Evolutionary conservation across 2,329 filamentous ascomycete genomes (phyloP).

Genomic region (Raffaelea ambrosiae): DNA sequence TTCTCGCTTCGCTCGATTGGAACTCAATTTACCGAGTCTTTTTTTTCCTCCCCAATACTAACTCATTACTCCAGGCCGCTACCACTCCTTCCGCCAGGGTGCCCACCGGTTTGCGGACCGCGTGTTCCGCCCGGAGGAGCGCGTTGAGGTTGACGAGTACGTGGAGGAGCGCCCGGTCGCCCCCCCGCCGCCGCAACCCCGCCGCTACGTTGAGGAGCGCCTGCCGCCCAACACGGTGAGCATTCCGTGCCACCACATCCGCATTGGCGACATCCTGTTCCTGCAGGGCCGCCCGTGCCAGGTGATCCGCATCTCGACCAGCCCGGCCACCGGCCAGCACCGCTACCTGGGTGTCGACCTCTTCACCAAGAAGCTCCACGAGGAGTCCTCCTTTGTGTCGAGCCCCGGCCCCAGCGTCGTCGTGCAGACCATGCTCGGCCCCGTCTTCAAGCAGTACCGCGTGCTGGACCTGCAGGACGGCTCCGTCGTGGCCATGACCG

Average conservation of each 20-base stretch:
- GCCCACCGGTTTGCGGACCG: constrained; percentile 50
- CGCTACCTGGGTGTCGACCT: constrained; percentile 99
- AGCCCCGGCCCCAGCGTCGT: constrained; percentile 94
- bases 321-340: constrained; percentile 96
- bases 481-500: constrained; percentile 88
- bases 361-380: constrained; percentile 99
- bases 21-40: background rate
- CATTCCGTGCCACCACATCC: constrained; percentile 99
- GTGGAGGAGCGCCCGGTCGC: constrained; percentile 29
- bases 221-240: constrained; percentile 73
- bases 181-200: constrained; percentile 10
- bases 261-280: constrained; percentile 96
- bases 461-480: constrained; percentile 93
- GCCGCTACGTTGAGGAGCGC: constrained; percentile 23
- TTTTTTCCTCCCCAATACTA: background rate
- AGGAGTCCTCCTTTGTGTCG: constrained; percentile 96
- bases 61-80: constrained; percentile 35
- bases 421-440: constrained; percentile 98
- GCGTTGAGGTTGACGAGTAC: constrained; percentile 38
- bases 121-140: constrained; percentile 37
- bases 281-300: constrained; percentile 98
- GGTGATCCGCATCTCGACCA: constrained; percentile 99
- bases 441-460: constrained; percentile 99
- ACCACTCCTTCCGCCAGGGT: constrained; percentile 50
- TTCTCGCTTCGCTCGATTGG: background rate